These are phyloP conservation scores for Debaryomycetaceae sp. DNA, from an alignment of 1,139 yeast genomes.

Conservation along the genomic window DNA sequence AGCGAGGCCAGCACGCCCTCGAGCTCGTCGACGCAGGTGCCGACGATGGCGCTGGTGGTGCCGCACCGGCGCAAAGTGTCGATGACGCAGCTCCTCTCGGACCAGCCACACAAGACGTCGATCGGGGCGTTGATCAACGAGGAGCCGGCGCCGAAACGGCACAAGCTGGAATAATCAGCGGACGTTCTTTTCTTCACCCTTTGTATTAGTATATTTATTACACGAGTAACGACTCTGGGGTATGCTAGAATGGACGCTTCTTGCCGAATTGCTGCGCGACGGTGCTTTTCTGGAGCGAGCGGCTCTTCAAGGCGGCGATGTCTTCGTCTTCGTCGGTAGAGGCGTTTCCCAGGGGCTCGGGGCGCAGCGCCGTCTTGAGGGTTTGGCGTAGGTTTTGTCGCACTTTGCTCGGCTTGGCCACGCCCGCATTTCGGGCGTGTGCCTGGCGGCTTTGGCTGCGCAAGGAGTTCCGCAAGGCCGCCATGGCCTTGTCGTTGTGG, in stretches of 20 bases:
- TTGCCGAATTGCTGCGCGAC: constrained; percentile 3
- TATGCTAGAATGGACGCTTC: constrained; percentile 8
- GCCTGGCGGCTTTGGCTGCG: constrained; percentile 30
- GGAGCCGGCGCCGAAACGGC: not conserved
- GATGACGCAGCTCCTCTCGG: too few relatives aligned
- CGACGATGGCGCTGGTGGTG: constrained; percentile 5
- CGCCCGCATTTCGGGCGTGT: constrained; percentile 11
- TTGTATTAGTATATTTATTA: too few relatives aligned
- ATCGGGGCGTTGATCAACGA: constrained; percentile 1
- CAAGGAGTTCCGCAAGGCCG: constrained; percentile 43
- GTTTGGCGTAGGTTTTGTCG: constrained; percentile 1
- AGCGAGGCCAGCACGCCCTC: constrained; percentile 1
- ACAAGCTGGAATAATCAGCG: not conserved
- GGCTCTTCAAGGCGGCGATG: constrained; percentile 7
- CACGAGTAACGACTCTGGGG: not conserved
- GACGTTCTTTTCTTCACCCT: not conserved
- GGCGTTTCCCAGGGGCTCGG: not conserved
- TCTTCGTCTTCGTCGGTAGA: constrained; percentile 15
- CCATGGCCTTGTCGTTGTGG: constrained; percentile 26
- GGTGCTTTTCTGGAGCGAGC: constrained; percentile 16
- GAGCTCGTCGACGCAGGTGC: constrained; percentile 4
- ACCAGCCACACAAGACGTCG: too few relatives aligned
- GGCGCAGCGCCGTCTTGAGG: constrained; percentile 2
- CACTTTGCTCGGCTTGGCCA: not conserved
- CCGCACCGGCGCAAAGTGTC: constrained; percentile 1